These are phyloP conservation scores for Alternaria angustiovoidea DNA, from an alignment of 2,329 filamentous ascomycete species.

Conservation along the genomic window DNA sequence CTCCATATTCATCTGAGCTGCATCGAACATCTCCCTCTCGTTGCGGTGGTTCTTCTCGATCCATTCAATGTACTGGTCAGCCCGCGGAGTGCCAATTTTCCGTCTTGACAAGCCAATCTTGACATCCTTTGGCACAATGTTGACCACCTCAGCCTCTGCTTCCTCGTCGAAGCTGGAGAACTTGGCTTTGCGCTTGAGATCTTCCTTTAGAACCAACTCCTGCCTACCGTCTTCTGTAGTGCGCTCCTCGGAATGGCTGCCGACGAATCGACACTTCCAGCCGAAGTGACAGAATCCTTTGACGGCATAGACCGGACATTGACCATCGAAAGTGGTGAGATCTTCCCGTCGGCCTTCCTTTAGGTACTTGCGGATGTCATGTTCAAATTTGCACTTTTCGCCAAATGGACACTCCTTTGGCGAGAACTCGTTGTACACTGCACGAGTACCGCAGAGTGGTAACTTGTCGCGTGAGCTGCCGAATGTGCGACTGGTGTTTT, in stretches of 20 bases:
- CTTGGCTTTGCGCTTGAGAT: constrained; percentile 58
- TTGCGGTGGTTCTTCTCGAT: constrained; percentile 69
- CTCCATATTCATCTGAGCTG: constrained; percentile 46
- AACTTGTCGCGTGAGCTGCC: constrained; percentile 80
- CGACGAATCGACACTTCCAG: constrained; percentile 93
- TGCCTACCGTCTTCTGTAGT: constrained; percentile 80
- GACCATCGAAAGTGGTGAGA: constrained; percentile 75
- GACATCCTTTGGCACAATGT: constrained; percentile 72
- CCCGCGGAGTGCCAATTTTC: constrained; percentile 72
- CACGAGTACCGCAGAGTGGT: constrained; percentile 78
- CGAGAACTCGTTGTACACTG: constrained; percentile 79
- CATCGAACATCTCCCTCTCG: constrained; percentile 45
- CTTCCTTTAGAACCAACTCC: constrained; percentile 76
- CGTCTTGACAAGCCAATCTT: constrained; percentile 81
- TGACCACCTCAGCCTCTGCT: constrained; percentile 71
- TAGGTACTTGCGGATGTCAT: constrained; percentile 87
- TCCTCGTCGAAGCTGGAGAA: constrained; percentile 52
- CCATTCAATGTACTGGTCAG: constrained; percentile 81
- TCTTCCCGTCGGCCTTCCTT: constrained; percentile 82
- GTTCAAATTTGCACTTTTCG: constrained; percentile 80
- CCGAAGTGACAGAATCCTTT: constrained; percentile 81
- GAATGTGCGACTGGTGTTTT: constrained; percentile 85
- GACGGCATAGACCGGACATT: constrained; percentile 82
- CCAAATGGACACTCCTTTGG: constrained; percentile 78
- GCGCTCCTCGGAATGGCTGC: constrained; percentile 84